Evolutionary conservation across 441 rosid genomes (phyloP).

Genomic region (Oxalis stricta): DNA sequence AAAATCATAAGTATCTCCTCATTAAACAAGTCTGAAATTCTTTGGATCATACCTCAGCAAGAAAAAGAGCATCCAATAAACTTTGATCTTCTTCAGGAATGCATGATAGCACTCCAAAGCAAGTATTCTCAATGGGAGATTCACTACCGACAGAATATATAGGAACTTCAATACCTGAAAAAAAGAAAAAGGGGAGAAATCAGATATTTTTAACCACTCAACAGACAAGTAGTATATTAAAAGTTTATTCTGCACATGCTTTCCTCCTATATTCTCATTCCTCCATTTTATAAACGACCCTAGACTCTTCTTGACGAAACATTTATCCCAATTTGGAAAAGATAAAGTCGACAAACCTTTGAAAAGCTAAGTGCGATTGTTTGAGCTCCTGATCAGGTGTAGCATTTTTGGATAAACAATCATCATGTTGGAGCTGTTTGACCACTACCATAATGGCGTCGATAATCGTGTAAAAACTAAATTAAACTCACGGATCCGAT

Average conservation of each 20-base stretch:
- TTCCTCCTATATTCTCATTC: no score
- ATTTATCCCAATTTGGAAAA: background rate
- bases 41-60: conserved; percentile 16
- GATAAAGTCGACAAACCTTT: conserved; percentile 14
- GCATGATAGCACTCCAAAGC: conserved; percentile 5
- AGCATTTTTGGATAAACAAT: conserved; percentile 6
- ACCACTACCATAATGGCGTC: conserved; percentile 20
- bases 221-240: background rate
- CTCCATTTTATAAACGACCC: no score
- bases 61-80: conserved; percentile 26
- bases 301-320: no score
- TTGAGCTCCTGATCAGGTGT: conserved; percentile 11
- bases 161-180: conserved; percentile 18
- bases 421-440: conserved; percentile 13
- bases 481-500: no score
- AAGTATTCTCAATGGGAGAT: conserved; percentile 9
- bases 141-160: conserved; percentile 18
- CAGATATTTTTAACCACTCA: background rate
- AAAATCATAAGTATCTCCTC: background rate
- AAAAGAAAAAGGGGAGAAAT: background rate
- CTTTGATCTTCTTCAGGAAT: conserved; percentile 19
- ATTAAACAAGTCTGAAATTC: background rate
- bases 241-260: background rate
- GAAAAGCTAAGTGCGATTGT: conserved; percentile 9
- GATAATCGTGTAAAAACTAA: no score